Conservation (phyloP, 1,284 basidiomycete genomes). For the Dichomitus squalens region DNA sequence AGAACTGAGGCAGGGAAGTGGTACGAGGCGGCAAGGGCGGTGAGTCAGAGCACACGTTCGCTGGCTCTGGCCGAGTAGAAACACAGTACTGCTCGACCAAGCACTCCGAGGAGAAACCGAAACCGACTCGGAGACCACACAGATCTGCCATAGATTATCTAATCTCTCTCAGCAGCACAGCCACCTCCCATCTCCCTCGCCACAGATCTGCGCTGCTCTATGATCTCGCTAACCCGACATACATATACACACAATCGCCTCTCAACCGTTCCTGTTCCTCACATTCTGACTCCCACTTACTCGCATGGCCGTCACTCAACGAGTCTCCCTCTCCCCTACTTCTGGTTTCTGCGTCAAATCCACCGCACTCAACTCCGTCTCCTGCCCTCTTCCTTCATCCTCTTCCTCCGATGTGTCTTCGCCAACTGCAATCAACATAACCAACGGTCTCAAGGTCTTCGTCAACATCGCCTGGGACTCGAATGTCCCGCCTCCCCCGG, state of each 20-base stretch:
- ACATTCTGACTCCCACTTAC: not conserved
- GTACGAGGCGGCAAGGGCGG: conserved; percentile 1
- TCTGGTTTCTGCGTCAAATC: conserved; percentile 68
- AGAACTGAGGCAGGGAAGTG: not conserved
- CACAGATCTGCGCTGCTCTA: too few species aligned
- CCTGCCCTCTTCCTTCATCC: conserved; percentile 32
- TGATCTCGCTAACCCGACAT: not conserved
- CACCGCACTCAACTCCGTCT: conserved; percentile 40
- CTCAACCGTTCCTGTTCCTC: too few species aligned
- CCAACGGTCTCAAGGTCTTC: conserved; percentile 63
- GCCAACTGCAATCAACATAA: conserved; percentile 36
- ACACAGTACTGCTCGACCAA: too few species aligned
- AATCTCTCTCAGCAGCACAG: not conserved
- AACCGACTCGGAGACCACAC: too few species aligned
- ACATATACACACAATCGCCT: too few species aligned
- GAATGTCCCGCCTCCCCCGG: conserved; percentile 66
- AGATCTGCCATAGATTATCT: too few species aligned
- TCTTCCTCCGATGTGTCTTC: conserved; percentile 31
- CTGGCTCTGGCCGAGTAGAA: too few species aligned
- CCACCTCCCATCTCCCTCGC: too few species aligned
- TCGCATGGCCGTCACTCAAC: conserved; percentile 18
- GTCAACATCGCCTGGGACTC: conserved; percentile 71
- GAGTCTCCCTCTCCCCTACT: conserved; percentile 50
- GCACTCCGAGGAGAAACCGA: too few species aligned
- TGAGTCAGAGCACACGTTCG: conserved; percentile 7